A percentile compares a stretch with the other conserved stretches of the same genome.
Conservation (phyloP, 768 basidiomycete genomes). For the Tulasnella sp. region DNA sequence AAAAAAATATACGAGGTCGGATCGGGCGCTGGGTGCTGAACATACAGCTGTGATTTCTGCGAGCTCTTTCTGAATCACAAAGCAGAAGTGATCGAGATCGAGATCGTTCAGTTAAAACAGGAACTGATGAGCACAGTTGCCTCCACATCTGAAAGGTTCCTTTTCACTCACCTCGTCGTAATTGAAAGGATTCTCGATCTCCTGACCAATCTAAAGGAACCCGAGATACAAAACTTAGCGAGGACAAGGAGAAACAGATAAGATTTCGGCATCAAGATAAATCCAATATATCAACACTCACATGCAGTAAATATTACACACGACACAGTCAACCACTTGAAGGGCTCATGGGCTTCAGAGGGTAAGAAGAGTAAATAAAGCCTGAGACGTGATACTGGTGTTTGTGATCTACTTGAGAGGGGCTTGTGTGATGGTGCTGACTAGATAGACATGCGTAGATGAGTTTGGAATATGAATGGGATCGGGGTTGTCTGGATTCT, state of each 20-base stretch:
- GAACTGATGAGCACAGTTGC: not conserved
- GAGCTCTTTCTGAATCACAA: constrained; percentile 53
- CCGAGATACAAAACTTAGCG: constrained; percentile 22
- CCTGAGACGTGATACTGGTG: constrained; percentile 19
- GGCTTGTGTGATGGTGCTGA: constrained; percentile 19
- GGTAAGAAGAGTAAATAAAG: constrained; percentile 27
- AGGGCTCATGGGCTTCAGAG: constrained; percentile 38
- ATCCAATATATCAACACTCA: not conserved
- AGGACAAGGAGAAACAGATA: not conserved
- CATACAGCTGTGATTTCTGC: constrained; percentile 38
- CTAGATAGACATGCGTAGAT: constrained; percentile 53
- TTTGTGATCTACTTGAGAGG: not conserved
- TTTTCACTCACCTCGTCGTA: constrained; percentile 23
- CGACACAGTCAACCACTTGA: constrained; percentile 39
- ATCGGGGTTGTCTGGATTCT: constrained; percentile 53
- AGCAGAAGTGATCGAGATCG: constrained; percentile 52
- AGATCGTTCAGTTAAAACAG: constrained; percentile 11
- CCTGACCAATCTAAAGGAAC: constrained; percentile 27
- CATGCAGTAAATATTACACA: constrained; percentile 2
- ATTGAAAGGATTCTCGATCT: constrained; percentile 27
- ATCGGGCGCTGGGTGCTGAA: constrained; percentile 44
- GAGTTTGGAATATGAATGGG: constrained; percentile 59
- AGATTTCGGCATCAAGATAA: not conserved
- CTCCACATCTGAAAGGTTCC: not conserved
- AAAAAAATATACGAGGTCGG: constrained; percentile 45